Base-by-base conservation (phyloP, 1,284 basidiomycete species). In the Cutaneotrichosporon cavernicola region DNA sequence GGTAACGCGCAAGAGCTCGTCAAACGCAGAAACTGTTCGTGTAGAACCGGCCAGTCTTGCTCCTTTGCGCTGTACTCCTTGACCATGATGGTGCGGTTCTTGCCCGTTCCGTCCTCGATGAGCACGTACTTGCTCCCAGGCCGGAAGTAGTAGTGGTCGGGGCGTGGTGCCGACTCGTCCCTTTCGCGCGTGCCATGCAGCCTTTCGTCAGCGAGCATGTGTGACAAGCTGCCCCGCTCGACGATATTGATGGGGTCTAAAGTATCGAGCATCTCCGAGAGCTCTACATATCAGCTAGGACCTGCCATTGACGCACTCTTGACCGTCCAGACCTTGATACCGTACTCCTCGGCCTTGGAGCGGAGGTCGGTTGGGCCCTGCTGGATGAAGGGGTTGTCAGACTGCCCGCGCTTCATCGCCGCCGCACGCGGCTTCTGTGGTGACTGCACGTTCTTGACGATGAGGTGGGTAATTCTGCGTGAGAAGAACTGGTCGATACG, bases 131-230 rank as follows among this genome's bases (percentile, higher is more conserved):
- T 88, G 62, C 85, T 87, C 56, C 86, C 85, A 61, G 89, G 88
- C 34, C 86, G 82, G 80, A 99, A 99, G 79, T 99, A 99, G 69
- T 87, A 87, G 75, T 87, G 94, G 79, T 96, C 92, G 65, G 90
- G 87, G 55, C 94, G 87, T 63, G 88, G 90, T 60, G 95, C 90
- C 13, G 86, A 88, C 1, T 92, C 88, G 80, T 99, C 97, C 47
- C 95, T 89, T 82, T 99, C 97, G 5, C 87, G 81, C 1, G 89
- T 90, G 53, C 97, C 97, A 71, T 93, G 88, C 47, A 93, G 81
- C 69, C 88, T 88, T 78, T 99, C 97, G 34, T 90, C 89, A 69
- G 91, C 88, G 52, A 99, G 86, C 47, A 99, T 86, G 53, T 82
- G 79, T 4, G 82, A 82, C 22, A 85, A 79, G 6, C 76, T 75